These are phyloP conservation scores for Cordyceps cicadae DNA, from an alignment of 2,329 filamentous ascomycete species.

Conservation along the genomic window DNA sequence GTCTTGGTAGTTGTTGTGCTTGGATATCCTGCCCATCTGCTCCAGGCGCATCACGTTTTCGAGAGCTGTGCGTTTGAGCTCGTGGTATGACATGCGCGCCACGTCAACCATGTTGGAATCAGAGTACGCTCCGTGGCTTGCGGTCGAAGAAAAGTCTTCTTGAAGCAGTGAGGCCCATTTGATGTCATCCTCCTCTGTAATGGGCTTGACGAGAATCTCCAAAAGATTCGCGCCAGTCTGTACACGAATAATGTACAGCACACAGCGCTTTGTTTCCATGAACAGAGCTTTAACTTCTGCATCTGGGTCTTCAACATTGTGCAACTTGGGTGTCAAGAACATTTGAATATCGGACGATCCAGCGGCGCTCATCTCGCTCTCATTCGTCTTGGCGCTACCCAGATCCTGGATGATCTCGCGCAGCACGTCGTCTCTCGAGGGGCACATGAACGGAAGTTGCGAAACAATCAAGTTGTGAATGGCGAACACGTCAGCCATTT, in stretches of 20 bases:
- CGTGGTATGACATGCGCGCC: slow-evolving; percentile 78
- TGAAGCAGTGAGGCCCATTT: slow-evolving; percentile 75
- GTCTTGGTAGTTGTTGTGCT: slow-evolving; percentile 90
- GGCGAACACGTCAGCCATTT: slow-evolving; percentile 94
- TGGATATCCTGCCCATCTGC: slow-evolving; percentile 77
- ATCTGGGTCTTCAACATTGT: slow-evolving; percentile 86
- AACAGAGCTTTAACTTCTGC: slow-evolving; percentile 86
- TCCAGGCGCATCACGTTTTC: slow-evolving; percentile 92
- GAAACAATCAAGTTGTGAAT: slow-evolving; percentile 82
- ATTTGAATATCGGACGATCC: slow-evolving; percentile 84
- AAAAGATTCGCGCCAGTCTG: slow-evolving; percentile 88
- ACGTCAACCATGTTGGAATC: slow-evolving; percentile 83
- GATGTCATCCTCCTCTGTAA: slow-evolving; percentile 76
- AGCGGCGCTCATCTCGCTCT: slow-evolving; percentile 82
- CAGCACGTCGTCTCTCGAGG: slow-evolving; percentile 74
- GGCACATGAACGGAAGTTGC: slow-evolving; percentile 70
- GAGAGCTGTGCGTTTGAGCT: slow-evolving; percentile 84
- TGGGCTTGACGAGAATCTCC: slow-evolving; percentile 88
- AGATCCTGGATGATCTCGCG: slow-evolving; percentile 89
- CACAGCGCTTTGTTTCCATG: slow-evolving; percentile 96
- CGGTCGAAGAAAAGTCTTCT: slow-evolving; percentile 66
- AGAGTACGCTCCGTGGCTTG: slow-evolving; percentile 78
- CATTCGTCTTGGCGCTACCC: slow-evolving; percentile 92
- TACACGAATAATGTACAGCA: slow-evolving; percentile 94
- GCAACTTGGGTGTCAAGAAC: slow-evolving; percentile 81